Conservation (phyloP, 495 filamentous ascomycete species). For the Daldinia loculata region DNA sequence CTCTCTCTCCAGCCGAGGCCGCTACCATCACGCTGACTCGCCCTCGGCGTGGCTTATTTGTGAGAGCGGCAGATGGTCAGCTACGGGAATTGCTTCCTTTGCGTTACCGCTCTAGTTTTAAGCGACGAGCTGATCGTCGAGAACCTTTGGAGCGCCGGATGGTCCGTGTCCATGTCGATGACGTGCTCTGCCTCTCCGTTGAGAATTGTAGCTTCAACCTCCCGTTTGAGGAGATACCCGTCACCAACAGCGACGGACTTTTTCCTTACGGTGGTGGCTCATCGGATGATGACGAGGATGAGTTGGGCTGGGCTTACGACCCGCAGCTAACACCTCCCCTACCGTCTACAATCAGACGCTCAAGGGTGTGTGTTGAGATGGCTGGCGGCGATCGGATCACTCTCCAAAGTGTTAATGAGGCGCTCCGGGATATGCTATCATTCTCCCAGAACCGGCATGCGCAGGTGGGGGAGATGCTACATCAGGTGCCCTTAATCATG, state of each 20-base stretch:
- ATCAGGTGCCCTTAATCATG: conserved; percentile 28
- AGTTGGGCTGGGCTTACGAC: conserved; percentile 43
- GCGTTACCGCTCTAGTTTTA: not conserved
- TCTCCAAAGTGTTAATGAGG: not conserved
- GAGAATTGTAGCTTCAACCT: conserved; percentile 48
- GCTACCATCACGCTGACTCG: conserved; percentile 38
- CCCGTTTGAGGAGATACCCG: conserved; percentile 32
- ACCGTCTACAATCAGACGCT: conserved; percentile 12
- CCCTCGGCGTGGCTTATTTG: conserved; percentile 35
- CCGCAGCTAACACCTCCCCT: conserved; percentile 35
- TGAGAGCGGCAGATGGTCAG: conserved; percentile 39
- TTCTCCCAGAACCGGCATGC: not conserved
- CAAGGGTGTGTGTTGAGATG: conserved; percentile 30
- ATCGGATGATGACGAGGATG: conserved; percentile 1
- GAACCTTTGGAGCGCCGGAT: conserved; percentile 31
- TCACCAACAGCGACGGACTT: not conserved
- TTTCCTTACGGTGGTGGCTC: not conserved
- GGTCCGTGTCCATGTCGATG: conserved; percentile 25
- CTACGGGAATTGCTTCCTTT: conserved; percentile 11
- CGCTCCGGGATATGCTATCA: conserved; percentile 1
- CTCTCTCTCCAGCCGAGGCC: conserved; percentile 10
- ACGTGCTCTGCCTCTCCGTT: conserved; percentile 39
- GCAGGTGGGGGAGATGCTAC: not conserved
- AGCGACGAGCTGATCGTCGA: not conserved
- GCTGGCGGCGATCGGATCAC: not conserved